Base-by-base conservation (phyloP, 768 basidiomycete species). In the Xerocomellus amylosporus region DNA sequence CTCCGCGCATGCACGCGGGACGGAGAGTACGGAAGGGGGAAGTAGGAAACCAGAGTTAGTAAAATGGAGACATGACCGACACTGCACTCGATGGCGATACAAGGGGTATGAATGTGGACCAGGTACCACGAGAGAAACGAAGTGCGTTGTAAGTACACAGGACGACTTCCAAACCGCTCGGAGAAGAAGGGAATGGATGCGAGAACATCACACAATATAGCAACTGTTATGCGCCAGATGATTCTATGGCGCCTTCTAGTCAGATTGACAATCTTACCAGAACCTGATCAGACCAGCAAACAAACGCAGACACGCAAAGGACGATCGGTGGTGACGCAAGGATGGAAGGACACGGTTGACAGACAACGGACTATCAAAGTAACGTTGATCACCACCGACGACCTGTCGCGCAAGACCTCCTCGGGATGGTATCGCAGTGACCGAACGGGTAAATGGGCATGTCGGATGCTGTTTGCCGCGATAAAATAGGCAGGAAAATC, bases 1-100 rank as follows among this genome's bases (percentile, higher is more conserved):
- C 56, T 58, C 65, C 61, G 64, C 53, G 52, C 53, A 56, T 46
- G 53, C 56, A 66, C 57, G 59, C 56, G 59, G 58, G 49, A 61
- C 49, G 61, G 56, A 37, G 56, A 43, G 43, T 44, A 63, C 48
- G 40, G 49, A 67, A 62, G 20, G 42, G 60, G 60, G 38, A 66
- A 58, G 36, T 5, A 43, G 39, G 36, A 28, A 46, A 46, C 64
- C 59, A 55, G 58, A 60, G 64, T 31, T 30, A 55, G 68, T 40
- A 14, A 8, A 43, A 8, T 19, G 45, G 51, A 52, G 36, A 50
- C 38, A 48, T 19, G 54, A 22, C 20, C 30, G 48, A 52, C 50
- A 53, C 26, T 37, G 38, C 49, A 46, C 49, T 34, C 30, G 47
- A 54, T 49, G 56, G 50, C 34, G 55, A 58, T 61, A 64, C 46